These are phyloP conservation scores for Antitrichia curtipendula DNA, from an alignment of 225 moss, liverwort and hornwort species.

Conservation along the genomic window DNA sequence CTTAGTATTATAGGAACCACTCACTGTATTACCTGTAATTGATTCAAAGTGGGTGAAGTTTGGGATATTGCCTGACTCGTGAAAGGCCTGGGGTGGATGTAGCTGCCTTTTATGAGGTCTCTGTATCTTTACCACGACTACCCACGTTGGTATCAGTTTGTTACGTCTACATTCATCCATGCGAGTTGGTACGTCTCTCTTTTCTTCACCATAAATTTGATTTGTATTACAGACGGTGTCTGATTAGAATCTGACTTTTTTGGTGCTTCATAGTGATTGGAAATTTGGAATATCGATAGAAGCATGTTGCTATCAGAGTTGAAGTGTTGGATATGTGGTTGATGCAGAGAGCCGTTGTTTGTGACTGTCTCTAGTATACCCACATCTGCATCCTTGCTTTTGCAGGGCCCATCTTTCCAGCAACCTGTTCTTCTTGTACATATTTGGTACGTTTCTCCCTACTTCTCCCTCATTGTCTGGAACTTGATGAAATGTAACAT, in stretches of 20 bases:
- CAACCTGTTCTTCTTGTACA: constrained; percentile 99
- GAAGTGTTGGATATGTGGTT: constrained; percentile 41
- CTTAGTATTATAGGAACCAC: background rate
- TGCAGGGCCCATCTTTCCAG: constrained; percentile 99
- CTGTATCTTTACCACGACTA: constrained; percentile 80
- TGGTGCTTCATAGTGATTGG: background rate
- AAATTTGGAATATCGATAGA: background rate
- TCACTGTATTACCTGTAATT: background rate
- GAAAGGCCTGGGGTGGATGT: constrained; percentile 4
- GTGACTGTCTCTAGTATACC: constrained; percentile 31
- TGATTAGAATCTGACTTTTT: background rate
- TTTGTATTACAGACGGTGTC: background rate
- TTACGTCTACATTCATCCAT: constrained; percentile 90
- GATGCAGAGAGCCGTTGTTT: constrained; percentile 37
- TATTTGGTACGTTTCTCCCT: constrained; percentile 65
- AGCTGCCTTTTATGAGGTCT: constrained; percentile 52
- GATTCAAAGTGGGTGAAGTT: background rate
- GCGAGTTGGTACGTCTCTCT: constrained; percentile 62
- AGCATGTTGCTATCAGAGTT: constrained; percentile 14
- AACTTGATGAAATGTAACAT: background rate
- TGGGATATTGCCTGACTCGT: background rate
- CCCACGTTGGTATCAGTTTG: constrained; percentile 92
- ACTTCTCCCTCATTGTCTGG: background rate
- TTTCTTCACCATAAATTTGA: background rate
- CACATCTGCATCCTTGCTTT: constrained; percentile 46